Evolutionary conservation across 1,284 basidiomycete genomes (phyloP), one percentile per base, ranked within the genome.

Genomic region (Hypsizygus ulmarius): DNA sequence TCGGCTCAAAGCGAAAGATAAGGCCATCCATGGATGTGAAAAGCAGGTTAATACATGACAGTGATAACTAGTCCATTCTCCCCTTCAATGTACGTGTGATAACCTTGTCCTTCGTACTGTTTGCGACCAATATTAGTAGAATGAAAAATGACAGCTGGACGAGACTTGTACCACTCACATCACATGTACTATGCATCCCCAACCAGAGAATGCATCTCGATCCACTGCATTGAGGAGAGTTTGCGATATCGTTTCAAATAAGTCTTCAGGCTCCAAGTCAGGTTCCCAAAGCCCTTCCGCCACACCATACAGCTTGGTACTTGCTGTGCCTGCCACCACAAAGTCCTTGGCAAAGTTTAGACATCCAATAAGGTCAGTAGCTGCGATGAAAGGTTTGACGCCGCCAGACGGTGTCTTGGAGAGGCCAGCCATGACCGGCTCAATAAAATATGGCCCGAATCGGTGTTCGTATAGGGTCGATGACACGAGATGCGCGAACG

Each of bases 221-320:
- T 99, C 97, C 32, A 98, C 87, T 7, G 94, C 93, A 60, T 96
- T 98, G 62, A 99, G 72, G 48, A 99, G 72, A 7, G 94, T 96
- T 70, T 99, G 97, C 16, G 93, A 93, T 62, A 98, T 94, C 9
- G 97, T 99, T 75, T 99, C 97, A 63, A 99, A 99, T 43, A 99
- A 74, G 68, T 99, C 97, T 65, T 99, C 97, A 10, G 95, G 84
- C 64, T 87, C 93, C 65, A 99, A 75, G 69, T 95, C 92, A 5
- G 95, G 93, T 70, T 99, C 96, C 97, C 97, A 99, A 34, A 99
- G 77, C 4, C 94, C 93, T 70, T 99, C 97, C 34, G 97, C 97
- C 58, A 97, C 87, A 86, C 97, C 97, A 64, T 88, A 98, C 58
- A 99, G 73, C 73, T 98, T 98, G 60, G 86, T 80, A 57, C 87